Evolutionary conservation across 164 flowering plant genomes (phyloP).

Genomic region (Hamamelis virginiana): DNA sequence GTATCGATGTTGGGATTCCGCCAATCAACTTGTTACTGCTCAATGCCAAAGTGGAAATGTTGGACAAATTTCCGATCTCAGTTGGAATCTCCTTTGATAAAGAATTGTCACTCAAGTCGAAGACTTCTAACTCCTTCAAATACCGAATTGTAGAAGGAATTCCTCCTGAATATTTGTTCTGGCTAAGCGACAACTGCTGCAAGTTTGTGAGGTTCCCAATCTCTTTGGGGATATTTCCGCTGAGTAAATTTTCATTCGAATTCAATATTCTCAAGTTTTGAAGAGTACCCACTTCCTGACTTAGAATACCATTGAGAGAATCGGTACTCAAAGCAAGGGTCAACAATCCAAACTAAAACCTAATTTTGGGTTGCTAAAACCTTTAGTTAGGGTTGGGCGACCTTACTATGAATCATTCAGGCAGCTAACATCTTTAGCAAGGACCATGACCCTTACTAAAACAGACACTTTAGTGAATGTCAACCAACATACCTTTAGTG

Average conservation of each 20-base stretch:
- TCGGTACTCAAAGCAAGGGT: constrained; percentile 47
- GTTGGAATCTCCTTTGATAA: constrained; percentile 37
- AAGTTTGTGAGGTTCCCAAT: constrained; percentile 42
- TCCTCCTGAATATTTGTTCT: constrained; percentile 36
- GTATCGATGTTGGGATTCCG: constrained; percentile 34
- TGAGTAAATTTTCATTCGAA: constrained; percentile 37
- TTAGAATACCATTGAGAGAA: no score
- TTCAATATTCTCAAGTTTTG: constrained; percentile 29
- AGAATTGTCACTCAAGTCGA: constrained; percentile 42
- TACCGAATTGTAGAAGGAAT: constrained; percentile 34
- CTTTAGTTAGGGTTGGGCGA: no score
- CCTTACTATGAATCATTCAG: no score
- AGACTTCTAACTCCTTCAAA: constrained; percentile 19
- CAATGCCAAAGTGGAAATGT: constrained; percentile 29
- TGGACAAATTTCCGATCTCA: constrained; percentile 39
- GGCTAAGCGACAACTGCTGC: constrained; percentile 24
- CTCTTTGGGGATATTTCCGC: constrained; percentile 39
- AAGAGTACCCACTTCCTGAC: constrained; percentile 33
- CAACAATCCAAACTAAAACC: no score
- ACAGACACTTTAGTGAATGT: no score
- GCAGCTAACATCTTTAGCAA: no score
- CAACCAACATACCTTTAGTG: no score
- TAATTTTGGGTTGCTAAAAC: no score
- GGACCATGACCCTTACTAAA: no score
- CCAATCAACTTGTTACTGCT: constrained; percentile 43